Conservation (phyloP, 148 eudicot species). For the Drosera capensis region DNA sequence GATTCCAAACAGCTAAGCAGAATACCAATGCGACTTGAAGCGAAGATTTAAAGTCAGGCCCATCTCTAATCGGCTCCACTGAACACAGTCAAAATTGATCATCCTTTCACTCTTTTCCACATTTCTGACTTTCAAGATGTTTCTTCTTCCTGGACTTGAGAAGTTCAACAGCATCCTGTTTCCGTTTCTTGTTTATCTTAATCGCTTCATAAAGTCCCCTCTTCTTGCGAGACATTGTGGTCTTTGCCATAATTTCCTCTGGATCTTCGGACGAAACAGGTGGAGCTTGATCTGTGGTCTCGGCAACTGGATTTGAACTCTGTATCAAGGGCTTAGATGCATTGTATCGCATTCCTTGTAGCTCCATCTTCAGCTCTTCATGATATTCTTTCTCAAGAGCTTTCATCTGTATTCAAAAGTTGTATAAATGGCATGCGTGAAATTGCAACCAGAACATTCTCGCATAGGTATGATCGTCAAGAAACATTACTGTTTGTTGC, state of each 20-base stretch:
- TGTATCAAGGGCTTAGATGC: slow-evolving; percentile 6
- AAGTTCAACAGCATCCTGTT: slow-evolving; percentile 15
- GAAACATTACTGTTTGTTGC: background rate
- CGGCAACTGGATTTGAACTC: slow-evolving; percentile 1
- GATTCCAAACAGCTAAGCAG: too few species aligned
- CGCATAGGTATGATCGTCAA: background rate
- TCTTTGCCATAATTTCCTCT: slow-evolving; percentile 33
- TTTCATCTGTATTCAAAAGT: slow-evolving; percentile 31
- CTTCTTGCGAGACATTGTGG: slow-evolving; percentile 38
- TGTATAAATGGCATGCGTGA: background rate
- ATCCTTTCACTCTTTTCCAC: too few species aligned
- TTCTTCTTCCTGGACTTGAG: slow-evolving; percentile 43
- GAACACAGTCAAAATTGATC: too few species aligned
- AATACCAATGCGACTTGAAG: too few species aligned
- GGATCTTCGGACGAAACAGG: slow-evolving; percentile 17
- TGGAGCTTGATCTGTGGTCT: slow-evolving; percentile 14
- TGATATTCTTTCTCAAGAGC: slow-evolving; percentile 37
- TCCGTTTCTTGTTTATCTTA: slow-evolving; percentile 30
- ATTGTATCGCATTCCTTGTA: slow-evolving; percentile 21
- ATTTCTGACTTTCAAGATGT: too few species aligned
- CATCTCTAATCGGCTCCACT: too few species aligned
- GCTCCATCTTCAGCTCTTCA: slow-evolving; percentile 58
- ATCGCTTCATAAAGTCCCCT: slow-evolving; percentile 43
- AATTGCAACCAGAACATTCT: background rate
- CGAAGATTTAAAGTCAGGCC: too few species aligned